Percentiles rank a stretch among this genome's conserved stretches.
phyloP scores from a whole-genome alignment of 768 basidiomycete species.

The Pisolithus albus region DNA sequence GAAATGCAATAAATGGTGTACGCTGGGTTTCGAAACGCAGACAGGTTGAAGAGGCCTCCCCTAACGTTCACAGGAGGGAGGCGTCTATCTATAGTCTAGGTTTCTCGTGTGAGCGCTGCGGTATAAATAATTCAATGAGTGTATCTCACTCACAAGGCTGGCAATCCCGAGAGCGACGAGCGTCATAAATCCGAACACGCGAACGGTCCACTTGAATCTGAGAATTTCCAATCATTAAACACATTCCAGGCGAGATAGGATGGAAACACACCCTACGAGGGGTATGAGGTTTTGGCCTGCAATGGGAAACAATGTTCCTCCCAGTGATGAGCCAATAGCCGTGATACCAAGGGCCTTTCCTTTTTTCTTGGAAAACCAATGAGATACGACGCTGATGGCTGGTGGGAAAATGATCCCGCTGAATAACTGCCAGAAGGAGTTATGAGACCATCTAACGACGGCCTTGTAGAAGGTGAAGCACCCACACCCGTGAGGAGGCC shows the following conservation, averaged over 20 bases:
- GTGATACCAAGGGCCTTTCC: conserved; percentile 54
- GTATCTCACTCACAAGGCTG: conserved; percentile 39
- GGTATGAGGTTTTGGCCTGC: conserved; percentile 47
- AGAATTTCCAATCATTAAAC: background rate
- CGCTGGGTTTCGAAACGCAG: conserved; percentile 38
- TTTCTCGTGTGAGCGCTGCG: background rate
- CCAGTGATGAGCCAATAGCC: conserved; percentile 61
- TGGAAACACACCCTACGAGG: conserved; percentile 42
- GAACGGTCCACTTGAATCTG: conserved; percentile 77
- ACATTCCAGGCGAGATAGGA: background rate
- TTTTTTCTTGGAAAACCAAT: conserved; percentile 64
- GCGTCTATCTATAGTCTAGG: conserved; percentile 34
- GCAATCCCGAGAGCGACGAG: conserved; percentile 43
- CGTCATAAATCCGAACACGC: conserved; percentile 61
- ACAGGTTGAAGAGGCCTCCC: conserved; percentile 53
- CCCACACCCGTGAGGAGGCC: conserved; percentile 61
- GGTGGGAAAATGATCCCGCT: conserved; percentile 60
- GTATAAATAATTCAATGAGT: conserved; percentile 4
- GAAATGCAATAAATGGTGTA: conserved; percentile 56
- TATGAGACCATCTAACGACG: background rate
- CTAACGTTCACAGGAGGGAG: conserved; percentile 46
- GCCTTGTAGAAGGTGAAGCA: background rate
- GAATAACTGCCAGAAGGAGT: conserved; percentile 20
- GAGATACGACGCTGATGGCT: conserved; percentile 50
- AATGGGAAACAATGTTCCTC: conserved; percentile 65